phyloP scores from a whole-genome alignment of 129 eudicot species.

The sunflower (Helianthus annuus) region HanXRQr2.0-SUNRISE NC_035449.2:8748721-8749220 shows the following conservation, averaged over 20 bases:
- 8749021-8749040: conserved; percentile 25
- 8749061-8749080: neutral
- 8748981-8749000: conserved; percentile 26
- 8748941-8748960: conserved; percentile 28
- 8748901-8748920: conserved; percentile 21
- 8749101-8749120: conserved; percentile 14
- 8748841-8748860: too few relatives aligned
- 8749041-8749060: neutral
- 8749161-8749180: neutral
- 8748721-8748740: neutral
- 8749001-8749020: conserved; percentile 30
- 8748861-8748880: neutral
- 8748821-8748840: too few relatives aligned
- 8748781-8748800: too few relatives aligned
- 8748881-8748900: neutral
- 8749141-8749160: conserved; percentile 10
- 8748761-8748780: too few relatives aligned
- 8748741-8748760: neutral
- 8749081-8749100: conserved; percentile 19
- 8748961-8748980: conserved; percentile 9
- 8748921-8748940: conserved; percentile 33
- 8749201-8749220: conserved; percentile 22
- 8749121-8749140: conserved; percentile 13
- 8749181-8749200: conserved; percentile 22
- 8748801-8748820: too few relatives aligned